Evolutionary conservation across 768 basidiomycete genomes (phyloP).

Genomic region (Russula vinacea): DNA sequence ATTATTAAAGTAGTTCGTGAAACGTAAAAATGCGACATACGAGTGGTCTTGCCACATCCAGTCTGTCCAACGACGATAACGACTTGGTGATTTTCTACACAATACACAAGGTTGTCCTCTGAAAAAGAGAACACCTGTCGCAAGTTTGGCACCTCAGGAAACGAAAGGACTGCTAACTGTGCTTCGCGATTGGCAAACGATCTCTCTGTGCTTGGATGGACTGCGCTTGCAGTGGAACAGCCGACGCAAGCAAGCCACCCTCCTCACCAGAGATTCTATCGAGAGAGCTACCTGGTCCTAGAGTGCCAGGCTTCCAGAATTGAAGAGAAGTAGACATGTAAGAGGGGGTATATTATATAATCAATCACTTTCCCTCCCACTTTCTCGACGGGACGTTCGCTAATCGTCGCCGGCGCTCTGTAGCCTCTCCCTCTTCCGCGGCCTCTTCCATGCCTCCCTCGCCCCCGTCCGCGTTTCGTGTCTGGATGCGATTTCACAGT

Average conservation of each 20-base stretch:
- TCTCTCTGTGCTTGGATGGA: slow-evolving; percentile 76
- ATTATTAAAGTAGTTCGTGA: neutral
- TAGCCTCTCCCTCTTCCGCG: slow-evolving; percentile 24
- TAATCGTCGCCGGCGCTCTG: neutral
- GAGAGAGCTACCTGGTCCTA: slow-evolving; percentile 79
- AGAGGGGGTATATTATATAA: slow-evolving; percentile 24
- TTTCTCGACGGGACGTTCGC: neutral
- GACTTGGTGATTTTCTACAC: slow-evolving; percentile 79
- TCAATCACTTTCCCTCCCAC: slow-evolving; percentile 1
- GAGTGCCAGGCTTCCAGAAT: slow-evolving; percentile 90
- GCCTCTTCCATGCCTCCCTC: slow-evolving; percentile 14
- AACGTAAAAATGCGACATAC: slow-evolving; percentile 46
- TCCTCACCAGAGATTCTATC: slow-evolving; percentile 81
- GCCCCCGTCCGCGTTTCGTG: slow-evolving; percentile 12
- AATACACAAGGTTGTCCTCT: slow-evolving; percentile 80
- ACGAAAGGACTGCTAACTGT: slow-evolving; percentile 50
- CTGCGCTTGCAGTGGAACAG: slow-evolving; percentile 50
- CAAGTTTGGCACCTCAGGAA: slow-evolving; percentile 8
- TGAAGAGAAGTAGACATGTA: slow-evolving; percentile 50
- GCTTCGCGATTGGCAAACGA: slow-evolving; percentile 84
- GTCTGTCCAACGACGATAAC: slow-evolving; percentile 92
- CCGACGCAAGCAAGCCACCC: slow-evolving; percentile 65
- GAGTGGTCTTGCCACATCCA: slow-evolving; percentile 97
- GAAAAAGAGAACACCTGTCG: neutral
- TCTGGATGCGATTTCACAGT: slow-evolving; percentile 5